Evolutionary conservation across 2,329 filamentous ascomycete genomes (phyloP), one percentile per base, ranked within the genome.

Genomic region (Botryosphaeria dothidea): DNA sequence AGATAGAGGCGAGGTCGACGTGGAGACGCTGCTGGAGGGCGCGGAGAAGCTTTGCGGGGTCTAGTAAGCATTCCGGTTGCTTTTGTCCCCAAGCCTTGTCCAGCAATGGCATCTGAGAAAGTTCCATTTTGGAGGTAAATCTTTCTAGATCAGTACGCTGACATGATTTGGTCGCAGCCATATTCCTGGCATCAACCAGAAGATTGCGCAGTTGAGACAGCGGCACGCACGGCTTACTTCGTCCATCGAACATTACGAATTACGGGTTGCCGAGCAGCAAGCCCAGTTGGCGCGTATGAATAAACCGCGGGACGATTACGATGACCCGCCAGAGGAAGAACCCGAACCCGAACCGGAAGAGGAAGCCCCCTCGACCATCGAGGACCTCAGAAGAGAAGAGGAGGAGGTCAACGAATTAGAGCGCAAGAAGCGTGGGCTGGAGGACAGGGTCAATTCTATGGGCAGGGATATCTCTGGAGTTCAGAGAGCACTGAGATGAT

Each of bases 41-140:
- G 94, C 93, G 0, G 93, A 97, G 82, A 97, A 93, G 82, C 85
- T 98, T 31, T 93, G 93, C 70, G 86, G 86, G 49, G 93, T 97
- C 29, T 98, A 97, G 85, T 88, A 77, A 67, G 84, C 79, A 7
- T 17, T 52, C 58, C 45, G 5, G n/a, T 25, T 38, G 11, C 54
- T 4, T 21, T 31, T 23, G 7, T 34, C 31, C 31, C 7, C 31
- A 34, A 11, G 3, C 13, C 31, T 34, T 11, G 13, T 3, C 7
- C 7, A 34, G 13, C 31, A 34, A 11, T 11, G 13, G 7, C 31
- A 34, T 34, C 13, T 34, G 31, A 11, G 13, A 34, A 11, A 11
- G 7, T 34, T 34, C 31, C 31, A 11, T 34, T 34, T 34, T 11
- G 13, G 31, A 6, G 7, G 1, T 11, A 6, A 6, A 11, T 34